phyloP scores from a whole-genome alignment of 208 protist species.

The Phytomonas sp. region DNA sequence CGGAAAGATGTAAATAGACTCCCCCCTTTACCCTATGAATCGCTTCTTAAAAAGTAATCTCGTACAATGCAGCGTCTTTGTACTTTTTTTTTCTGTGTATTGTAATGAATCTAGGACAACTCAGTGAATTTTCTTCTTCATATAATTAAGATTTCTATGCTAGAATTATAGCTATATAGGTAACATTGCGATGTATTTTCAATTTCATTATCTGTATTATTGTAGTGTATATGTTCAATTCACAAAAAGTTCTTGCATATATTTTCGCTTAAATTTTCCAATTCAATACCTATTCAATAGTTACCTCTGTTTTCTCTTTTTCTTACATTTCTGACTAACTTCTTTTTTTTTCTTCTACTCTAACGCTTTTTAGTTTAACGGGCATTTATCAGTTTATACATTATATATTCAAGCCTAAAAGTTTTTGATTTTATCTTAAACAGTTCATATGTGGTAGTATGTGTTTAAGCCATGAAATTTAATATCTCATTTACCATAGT shows the following conservation, averaged over 20 bases:
- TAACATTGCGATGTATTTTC: neutral
- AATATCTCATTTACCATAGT: neutral
- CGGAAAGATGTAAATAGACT: slow-evolving; percentile 7
- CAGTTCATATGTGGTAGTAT: neutral
- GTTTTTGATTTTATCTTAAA: neutral
- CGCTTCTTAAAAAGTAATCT: neutral
- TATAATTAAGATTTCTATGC: neutral
- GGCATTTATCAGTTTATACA: neutral
- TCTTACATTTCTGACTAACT: neutral
- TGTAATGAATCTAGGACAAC: neutral
- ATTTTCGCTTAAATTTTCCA: slow-evolving; percentile 12
- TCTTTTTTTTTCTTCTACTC: neutral
- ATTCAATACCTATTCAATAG: slow-evolving; percentile 8
- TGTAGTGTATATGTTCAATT: neutral
- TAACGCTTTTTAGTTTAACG: neutral
- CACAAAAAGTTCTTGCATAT: neutral
- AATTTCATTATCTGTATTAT: neutral
- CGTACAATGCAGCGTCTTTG: neutral
- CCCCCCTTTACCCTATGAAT: slow-evolving; percentile 11
- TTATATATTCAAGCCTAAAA: neutral
- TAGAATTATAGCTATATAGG: neutral
- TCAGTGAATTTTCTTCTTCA: neutral
- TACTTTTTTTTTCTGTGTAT: slow-evolving; percentile 3
- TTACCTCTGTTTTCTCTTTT: slow-evolving; percentile 5
- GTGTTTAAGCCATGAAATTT: neutral